These are phyloP conservation scores for Leishmania amazonensis DNA, from an alignment of 208 protist species.

Conservation along the genomic window DNA sequence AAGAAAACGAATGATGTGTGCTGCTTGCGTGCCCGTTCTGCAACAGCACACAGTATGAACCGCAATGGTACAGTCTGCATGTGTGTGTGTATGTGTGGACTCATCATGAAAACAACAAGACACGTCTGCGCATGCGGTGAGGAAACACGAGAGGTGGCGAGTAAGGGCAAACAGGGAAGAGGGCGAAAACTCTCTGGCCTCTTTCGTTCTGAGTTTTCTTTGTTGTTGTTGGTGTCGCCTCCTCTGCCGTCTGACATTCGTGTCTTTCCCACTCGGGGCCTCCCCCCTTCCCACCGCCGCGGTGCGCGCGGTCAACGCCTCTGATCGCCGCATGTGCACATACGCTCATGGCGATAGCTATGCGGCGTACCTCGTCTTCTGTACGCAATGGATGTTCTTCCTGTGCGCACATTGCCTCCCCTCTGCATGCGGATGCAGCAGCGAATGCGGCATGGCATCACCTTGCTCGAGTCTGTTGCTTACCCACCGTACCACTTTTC, in stretches of 20 bases:
- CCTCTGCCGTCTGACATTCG: background rate
- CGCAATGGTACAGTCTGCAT: background rate
- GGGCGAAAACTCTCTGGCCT: background rate
- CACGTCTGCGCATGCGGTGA: background rate
- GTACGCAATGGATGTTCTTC: background rate
- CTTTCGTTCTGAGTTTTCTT: background rate
- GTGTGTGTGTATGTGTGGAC: background rate
- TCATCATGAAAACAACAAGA: background rate
- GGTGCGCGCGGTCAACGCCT: background rate
- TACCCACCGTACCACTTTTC: background rate
- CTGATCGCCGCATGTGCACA: background rate
- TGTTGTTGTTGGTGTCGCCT: background rate
- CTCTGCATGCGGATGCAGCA: background rate
- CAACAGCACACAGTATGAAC: background rate
- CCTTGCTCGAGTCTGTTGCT: background rate
- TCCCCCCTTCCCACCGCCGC: background rate
- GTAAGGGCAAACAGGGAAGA: background rate
- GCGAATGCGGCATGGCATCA: background rate
- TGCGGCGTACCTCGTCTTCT: background rate
- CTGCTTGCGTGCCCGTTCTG: background rate
- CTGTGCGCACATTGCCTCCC: background rate
- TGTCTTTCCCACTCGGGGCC: background rate
- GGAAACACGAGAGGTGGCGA: background rate
- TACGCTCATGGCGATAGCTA: background rate
- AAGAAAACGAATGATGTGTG: background rate